These are phyloP conservation scores for Mortierella polycephala DNA, from an alignment of 371 early-diverging fungal species.

Conservation along the genomic window DNA sequence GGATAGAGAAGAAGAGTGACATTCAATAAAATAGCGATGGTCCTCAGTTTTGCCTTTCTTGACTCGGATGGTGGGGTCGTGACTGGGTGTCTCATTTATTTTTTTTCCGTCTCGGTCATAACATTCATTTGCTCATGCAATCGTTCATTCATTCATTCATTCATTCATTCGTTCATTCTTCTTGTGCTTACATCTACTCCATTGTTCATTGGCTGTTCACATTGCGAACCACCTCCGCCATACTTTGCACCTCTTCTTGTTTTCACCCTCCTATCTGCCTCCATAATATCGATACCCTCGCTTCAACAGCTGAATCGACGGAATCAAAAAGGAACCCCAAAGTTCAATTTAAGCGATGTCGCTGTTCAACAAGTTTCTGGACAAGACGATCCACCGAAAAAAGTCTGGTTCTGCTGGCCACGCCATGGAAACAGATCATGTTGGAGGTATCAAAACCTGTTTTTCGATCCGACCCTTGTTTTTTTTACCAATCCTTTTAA, in stretches of 20 bases:
- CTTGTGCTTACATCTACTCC: not conserved
- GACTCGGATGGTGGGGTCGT: not conserved
- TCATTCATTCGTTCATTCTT: constrained; percentile 4
- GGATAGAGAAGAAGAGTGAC: constrained; percentile 10
- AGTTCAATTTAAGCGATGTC: constrained; percentile 13
- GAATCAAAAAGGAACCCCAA: not conserved
- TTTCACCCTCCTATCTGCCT: not conserved
- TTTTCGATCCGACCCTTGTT: not conserved
- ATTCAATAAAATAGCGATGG: not conserved
- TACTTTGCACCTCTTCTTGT: constrained; percentile 2
- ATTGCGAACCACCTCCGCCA: not conserved
- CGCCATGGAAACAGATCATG: constrained; percentile 18
- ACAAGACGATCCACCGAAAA: constrained; percentile 35
- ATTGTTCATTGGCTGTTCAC: not conserved
- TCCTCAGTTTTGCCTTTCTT: too few species aligned
- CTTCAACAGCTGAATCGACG: too few species aligned
- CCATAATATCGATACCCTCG: not conserved
- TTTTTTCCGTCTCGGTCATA: constrained; percentile 7
- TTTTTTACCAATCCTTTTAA: not conserved
- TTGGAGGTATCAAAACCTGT: constrained; percentile 14
- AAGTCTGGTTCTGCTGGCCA: constrained; percentile 8
- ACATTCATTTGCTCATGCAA: not conserved
- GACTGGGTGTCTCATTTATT: constrained; percentile 12
- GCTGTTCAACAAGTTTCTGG: constrained; percentile 41
- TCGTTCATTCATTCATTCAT: not conserved